A percentile compares a stretch with the other conserved stretches of the same genome.
These are phyloP conservation scores for Dalbergia cochinchinensis DNA, from an alignment of 306 rosid species.

Conservation along the genomic window DNA sequence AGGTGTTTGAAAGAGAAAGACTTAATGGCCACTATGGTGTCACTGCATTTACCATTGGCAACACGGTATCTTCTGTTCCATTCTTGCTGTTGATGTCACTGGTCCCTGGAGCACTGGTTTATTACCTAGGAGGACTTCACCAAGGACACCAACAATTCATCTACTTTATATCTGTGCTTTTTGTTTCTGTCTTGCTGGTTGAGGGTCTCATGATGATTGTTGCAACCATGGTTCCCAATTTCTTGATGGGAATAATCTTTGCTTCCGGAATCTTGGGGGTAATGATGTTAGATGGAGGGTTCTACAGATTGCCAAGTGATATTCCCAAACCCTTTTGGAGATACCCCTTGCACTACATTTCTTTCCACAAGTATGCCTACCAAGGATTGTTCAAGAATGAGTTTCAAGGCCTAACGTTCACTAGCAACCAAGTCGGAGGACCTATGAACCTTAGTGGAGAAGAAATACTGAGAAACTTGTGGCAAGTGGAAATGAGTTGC, in stretches of 20 bases:
- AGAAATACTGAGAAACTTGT: conserved; percentile 49
- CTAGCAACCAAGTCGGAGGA: conserved; percentile 47
- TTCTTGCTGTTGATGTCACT: conserved; percentile 57
- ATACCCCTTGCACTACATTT: conserved; percentile 67
- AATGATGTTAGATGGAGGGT: conserved; percentile 77
- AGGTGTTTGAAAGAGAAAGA: conserved; percentile 79
- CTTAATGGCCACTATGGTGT: conserved; percentile 77
- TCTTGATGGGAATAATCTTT: conserved; percentile 66
- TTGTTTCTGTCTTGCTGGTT: conserved; percentile 55
- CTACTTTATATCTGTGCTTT: conserved; percentile 45
- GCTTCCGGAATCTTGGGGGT: conserved; percentile 72
- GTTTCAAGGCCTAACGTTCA: conserved; percentile 63
- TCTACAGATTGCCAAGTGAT: conserved; percentile 64
- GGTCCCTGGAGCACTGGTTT: conserved; percentile 60
- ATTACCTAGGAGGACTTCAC: conserved; percentile 65
- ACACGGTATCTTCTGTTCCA: conserved; percentile 66
- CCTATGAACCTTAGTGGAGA: conserved; percentile 49
- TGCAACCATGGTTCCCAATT: conserved; percentile 68
- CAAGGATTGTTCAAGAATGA: conserved; percentile 77
- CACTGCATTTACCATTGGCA: conserved; percentile 57
- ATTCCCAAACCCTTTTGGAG: conserved; percentile 72
- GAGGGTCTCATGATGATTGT: conserved; percentile 81
- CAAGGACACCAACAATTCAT: conserved; percentile 50
- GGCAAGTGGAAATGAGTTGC: conserved; percentile 64
- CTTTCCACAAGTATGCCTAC: conserved; percentile 71